These are phyloP conservation scores for Pythium aquatile DNA, from an alignment of 352 stramenopile species.

Conservation along the genomic window DNA sequence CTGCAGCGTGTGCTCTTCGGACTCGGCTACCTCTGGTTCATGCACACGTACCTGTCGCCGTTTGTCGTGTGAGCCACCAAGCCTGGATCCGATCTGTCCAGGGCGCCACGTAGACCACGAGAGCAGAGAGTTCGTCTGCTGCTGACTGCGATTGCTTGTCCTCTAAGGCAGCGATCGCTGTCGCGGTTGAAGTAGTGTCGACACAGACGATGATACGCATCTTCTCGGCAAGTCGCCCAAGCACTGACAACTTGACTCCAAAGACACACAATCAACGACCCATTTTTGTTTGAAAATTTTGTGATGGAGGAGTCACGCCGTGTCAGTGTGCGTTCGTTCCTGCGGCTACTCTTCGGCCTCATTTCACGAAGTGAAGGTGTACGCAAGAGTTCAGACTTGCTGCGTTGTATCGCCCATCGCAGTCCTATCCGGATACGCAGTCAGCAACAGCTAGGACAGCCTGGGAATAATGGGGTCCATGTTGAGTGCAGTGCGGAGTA, in stretches of 20 bases:
- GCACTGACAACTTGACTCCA: background rate
- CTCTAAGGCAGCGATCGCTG: background rate
- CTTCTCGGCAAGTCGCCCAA: background rate
- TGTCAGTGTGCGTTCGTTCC: background rate
- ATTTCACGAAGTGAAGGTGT: background rate
- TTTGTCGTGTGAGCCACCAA: constrained; percentile 25
- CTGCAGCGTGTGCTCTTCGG: constrained; percentile 66
- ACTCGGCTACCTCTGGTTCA: constrained; percentile 66
- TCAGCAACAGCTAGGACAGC: background rate
- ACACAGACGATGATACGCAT: background rate
- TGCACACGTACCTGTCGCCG: constrained; percentile 64
- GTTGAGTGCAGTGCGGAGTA: background rate
- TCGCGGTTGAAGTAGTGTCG: background rate
- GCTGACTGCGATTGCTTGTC: background rate
- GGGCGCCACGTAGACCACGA: background rate
- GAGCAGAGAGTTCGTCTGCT: background rate
- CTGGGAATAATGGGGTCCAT: background rate
- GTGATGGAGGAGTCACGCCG: background rate
- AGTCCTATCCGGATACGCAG: background rate
- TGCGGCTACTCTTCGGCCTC: background rate
- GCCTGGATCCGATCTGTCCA: background rate
- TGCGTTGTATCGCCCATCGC: background rate
- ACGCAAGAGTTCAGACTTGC: background rate
- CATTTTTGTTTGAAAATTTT: background rate
- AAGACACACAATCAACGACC: background rate